Base-by-base conservation (phyloP, 2,329 filamentous ascomycete genomes). In the Fusarium tricinctum region DNA sequence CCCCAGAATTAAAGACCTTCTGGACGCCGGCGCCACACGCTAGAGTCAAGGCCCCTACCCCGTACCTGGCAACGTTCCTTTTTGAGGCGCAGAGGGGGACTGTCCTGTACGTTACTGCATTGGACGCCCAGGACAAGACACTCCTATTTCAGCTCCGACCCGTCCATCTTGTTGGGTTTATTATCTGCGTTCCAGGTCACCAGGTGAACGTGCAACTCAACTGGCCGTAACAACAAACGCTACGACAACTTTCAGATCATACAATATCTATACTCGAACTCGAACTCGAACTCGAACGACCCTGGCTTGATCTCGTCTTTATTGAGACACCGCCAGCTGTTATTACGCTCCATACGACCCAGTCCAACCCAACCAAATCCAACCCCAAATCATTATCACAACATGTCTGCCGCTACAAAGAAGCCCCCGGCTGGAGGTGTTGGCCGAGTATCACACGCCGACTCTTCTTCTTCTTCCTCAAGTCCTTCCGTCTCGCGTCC, bases 351-450 rank as follows among this genome's bases (percentile, higher is more conserved):
- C 53, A 54, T 56, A 51, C 65, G 52, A 52, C 56, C 47, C 62
- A 70, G 49, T 49, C 32, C 52, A 64, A 32, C 59, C 45, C 56
- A 66, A 46, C 62, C 35, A 48, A 66, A 35, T 17, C 14, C 33
- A 35, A n/a, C 7, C 33, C 32, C 60, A 44, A 38, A 43, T 44
- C 17, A 38, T 38, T 40, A 55, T 60, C 54, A 59, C 71, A 73
- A 72, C 74, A 88, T 88, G 86, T 86, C 85, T 50, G 78, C 82
- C 63, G 79, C 81, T 66, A 79, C 84, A 59, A 88, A 86, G 78
- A 87, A 85, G 77, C 84, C 85, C 58, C 81, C 83, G 58, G 78
- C 81, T 63, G 78, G 81, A 67, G 81, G 81, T 71, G 82, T 83
- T 69, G 82, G 83, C 55, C 80, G 82, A 69, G 79, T 80, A 15